Evolutionary conservation across 352 stramenopile genomes (phyloP).

Genomic region (Plasmopara halstedii): DNA sequence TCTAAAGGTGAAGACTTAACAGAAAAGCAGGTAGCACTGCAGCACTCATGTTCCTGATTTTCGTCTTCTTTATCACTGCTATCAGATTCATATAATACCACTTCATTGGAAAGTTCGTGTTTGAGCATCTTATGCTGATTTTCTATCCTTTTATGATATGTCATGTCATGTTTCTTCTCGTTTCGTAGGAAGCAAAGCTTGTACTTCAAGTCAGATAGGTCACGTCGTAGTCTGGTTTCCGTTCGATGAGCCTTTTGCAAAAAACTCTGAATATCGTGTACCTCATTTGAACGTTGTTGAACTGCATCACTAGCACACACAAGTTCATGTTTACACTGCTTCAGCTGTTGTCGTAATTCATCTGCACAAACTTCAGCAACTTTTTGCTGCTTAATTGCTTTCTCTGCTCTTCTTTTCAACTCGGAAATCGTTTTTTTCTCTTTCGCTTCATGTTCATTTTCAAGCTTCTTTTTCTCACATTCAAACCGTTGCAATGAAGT

Average conservation of each 20-base stretch:
- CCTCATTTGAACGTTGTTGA: slow-evolving; percentile 5
- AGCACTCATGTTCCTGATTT: slow-evolving; percentile 2
- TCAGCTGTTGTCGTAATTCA: slow-evolving; percentile 10
- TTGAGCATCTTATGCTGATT: slow-evolving; percentile 1
- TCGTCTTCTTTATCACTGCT: slow-evolving; percentile 16
- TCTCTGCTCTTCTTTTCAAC: slow-evolving; percentile 14
- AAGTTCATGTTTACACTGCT: slow-evolving; percentile 21
- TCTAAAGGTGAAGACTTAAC: not conserved
- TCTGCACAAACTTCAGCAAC: slow-evolving; percentile 3
- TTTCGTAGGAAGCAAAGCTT: slow-evolving; percentile 16
- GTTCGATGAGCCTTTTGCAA: slow-evolving; percentile 24
- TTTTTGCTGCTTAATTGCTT: slow-evolving; percentile 21
- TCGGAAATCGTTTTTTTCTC: slow-evolving; percentile 24
- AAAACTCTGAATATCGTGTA: slow-evolving; percentile 13
- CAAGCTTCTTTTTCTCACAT: slow-evolving; percentile 20
- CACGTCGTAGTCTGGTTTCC: slow-evolving; percentile 22
- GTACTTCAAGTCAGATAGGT: slow-evolving; percentile 16
- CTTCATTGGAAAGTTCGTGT: slow-evolving; percentile 12
- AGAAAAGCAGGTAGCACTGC: not conserved
- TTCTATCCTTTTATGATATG: slow-evolving; percentile 6
- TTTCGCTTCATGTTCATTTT: slow-evolving; percentile 14
- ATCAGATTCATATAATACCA: slow-evolving; percentile 14
- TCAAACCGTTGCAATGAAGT: slow-evolving; percentile 24
- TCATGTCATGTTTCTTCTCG: no score
- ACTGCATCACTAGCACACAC: slow-evolving; percentile 1